phyloP scores from a whole-genome alignment of 2,329 filamentous ascomycete genomes.

The Teratosphaeria nubilosa region DNA sequence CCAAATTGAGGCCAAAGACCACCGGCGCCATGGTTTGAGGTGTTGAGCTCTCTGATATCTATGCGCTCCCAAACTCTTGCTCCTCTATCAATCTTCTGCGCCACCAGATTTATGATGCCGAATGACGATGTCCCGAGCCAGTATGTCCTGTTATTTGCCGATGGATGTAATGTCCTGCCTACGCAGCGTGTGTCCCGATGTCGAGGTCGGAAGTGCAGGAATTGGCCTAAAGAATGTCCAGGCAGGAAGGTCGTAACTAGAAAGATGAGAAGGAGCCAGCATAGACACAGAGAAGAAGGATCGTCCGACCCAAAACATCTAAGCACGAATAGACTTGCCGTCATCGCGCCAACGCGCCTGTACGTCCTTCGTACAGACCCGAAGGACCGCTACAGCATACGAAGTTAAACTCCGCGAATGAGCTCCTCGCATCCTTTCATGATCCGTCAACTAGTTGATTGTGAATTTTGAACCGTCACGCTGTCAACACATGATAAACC shows the following conservation, averaged over 20 bases:
- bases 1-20: slow-evolving; percentile 40
- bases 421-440: not conserved
- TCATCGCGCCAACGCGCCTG: not conserved
- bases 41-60: not conserved
- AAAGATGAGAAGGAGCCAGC: not conserved
- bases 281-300: not conserved
- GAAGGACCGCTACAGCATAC: too few relatives aligned
- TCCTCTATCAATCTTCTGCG: not conserved
- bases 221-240: not conserved
- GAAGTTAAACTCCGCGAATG: not conserved
- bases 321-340: not conserved
- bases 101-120: not conserved
- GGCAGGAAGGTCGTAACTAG: not conserved
- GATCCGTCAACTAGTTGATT: not conserved
- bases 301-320: not conserved
- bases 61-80: not conserved
- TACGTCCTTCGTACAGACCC: not conserved
- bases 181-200: not conserved
- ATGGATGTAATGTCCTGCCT: not conserved
- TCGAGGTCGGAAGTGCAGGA: not conserved
- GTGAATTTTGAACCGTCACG: not conserved
- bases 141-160: not conserved
- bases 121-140: not conserved
- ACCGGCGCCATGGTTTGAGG: slow-evolving; percentile 27
- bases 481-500: too few relatives aligned